Base-by-base conservation (phyloP, 192 early-diverging fungal species). In the Diversispora epigaea region DNA sequence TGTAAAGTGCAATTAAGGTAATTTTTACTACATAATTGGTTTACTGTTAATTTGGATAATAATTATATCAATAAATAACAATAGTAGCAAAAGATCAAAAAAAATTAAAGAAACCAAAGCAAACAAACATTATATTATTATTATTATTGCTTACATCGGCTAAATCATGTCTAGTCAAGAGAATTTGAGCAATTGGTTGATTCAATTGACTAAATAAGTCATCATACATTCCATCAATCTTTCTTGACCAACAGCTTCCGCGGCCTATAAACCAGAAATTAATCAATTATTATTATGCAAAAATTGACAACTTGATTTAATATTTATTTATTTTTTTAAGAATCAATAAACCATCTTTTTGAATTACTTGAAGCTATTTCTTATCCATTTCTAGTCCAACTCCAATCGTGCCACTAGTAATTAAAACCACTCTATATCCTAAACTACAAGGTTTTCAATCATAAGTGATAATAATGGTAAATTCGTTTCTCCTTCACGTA, bases 231-330 rank as follows among this genome's bases (percentile, higher is more conserved):
- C 94, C 95, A 99, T 99, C 78, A 99, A 84, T 25, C 96, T 86
- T 56, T 94, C 96, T 81, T 99, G 98, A 19, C 98, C 98, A 40
- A 99, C 93, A 7, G 96, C 98, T 25, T 96, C 98, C 50, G 95
- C 89, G 15, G 97, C 95, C 92, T 97, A 68, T 14, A 43, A 7
- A 71, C 65, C 50, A 32, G 55, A n/a, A 41, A 55, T 72, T 40
- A 66, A 60, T 21, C 44, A 39, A 25, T 21, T 60, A 74, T 19
- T 32, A 77, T 14, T 21, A 19, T 54, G 12, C 21, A 52, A 69
- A 81, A 68, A 72, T 64, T 32, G n/a, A n/a, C n/a, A 32, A 32
- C 25, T 32, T 32, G 25, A 32, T 32, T 32, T 32, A 32, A 32
- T 32, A n/a, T n/a, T n/a, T n/a, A n/a, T n/a, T n/a, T n/a, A n/a